Base-by-base conservation (phyloP, 768 basidiomycete species). In the Amanita thiersii region DNA sequence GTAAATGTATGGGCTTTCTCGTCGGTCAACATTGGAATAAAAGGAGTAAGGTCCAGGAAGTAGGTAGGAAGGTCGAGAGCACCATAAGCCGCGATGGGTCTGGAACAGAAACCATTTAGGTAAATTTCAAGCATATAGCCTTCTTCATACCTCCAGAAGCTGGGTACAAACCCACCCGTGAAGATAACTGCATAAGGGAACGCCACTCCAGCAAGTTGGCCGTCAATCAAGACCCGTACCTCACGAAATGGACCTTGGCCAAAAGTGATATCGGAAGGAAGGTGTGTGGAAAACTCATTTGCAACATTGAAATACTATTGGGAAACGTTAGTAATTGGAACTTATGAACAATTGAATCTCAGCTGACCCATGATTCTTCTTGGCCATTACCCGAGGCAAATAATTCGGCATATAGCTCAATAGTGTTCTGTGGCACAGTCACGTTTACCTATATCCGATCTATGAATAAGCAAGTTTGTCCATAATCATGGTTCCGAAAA, bases 1-100 rank as follows among this genome's bases (percentile, higher is more conserved):
- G 78, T 73, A 52, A 89, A 70, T 34, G 65, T 78, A 56, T 88
- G 88, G 15, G 77, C 64, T n/a, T 72, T 56, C 2, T 79, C 79
- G 43, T 85, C 83, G 0, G 77, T 69, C 24, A 44, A 36, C 2
- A 36, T 3, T 2, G 43, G 12, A 26, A 44, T 20, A 19, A 44
- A 44, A 1, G 43, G 43, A 12, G 35, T 18, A 19, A 44, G 36
- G 18, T 44, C 43, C 4, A 44, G 36, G 24, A 31, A 31, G 7
- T 31, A 28, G 29, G 28, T 37, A 14, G 32, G 43, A 20, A 38
- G 18, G 35, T 44, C 43, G 35, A 37, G 37, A 4, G 43, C 43
- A 19, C 35, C 43, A 11, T 34, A 26, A n/a, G 34, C 37, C 3
- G 35, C 37, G 23, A 44, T 37, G 7, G 43, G 43, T n/a, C n/a